Evolutionary conservation across 139 green algal genomes (phyloP).

Genomic region (Micromonas commoda): DNA sequence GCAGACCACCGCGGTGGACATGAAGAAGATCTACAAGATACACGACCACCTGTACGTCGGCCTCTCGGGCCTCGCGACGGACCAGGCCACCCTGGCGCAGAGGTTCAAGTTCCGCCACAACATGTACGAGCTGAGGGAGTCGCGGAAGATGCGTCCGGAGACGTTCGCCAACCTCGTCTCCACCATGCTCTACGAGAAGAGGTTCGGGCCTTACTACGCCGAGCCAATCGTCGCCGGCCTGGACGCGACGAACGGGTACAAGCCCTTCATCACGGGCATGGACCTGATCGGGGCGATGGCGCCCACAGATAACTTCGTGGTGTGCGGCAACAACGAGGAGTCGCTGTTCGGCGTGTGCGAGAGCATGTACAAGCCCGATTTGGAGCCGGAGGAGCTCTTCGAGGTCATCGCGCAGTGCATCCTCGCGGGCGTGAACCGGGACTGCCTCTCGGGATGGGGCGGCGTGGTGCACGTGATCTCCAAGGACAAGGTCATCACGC

Average conservation of each 20-base stretch:
- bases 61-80: conserved; percentile 83
- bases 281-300: conserved; percentile 87
- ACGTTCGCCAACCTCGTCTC: conserved; percentile 89
- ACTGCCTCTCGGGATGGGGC: conserved; percentile 94
- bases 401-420: conserved; percentile 87
- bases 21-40: conserved; percentile 86
- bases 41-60: conserved; percentile 92
- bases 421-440: conserved; percentile 79
- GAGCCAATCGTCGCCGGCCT: conserved; percentile 91
- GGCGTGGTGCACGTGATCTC: conserved; percentile 84
- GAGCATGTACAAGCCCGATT: conserved; percentile 78
- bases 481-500: conserved; percentile 10
- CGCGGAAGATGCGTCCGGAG: conserved; percentile 88
- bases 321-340: conserved; percentile 78
- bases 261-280: conserved; percentile 89
- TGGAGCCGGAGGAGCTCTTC: conserved; percentile 94
- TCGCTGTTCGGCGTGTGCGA: conserved; percentile 95
- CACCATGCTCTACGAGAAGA: conserved; percentile 87
- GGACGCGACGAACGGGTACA: conserved; percentile 63
- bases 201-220: conserved; percentile 93
- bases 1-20: conserved; percentile 92
- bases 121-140: conserved; percentile 94
- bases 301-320: conserved; percentile 88
- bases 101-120: conserved; percentile 92
- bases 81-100: conserved; percentile 81